Base-by-base conservation (phyloP, 495 filamentous ascomycete species). In the Endocarpon pusillum region DNA sequence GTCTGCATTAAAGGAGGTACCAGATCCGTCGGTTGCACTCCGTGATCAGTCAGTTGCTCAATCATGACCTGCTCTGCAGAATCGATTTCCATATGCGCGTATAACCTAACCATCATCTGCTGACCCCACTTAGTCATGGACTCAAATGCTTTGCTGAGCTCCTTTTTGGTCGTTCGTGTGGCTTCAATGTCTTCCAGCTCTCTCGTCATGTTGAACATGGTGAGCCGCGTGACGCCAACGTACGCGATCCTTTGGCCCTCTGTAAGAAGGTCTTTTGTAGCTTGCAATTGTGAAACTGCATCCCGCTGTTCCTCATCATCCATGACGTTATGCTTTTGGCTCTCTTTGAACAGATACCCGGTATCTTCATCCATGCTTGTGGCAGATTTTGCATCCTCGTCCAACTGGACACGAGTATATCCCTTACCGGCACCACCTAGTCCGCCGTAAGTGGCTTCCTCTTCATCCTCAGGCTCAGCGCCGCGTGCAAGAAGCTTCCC, bases 321-420 rank as follows among this genome's bases (percentile, higher is more conserved):
- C 33, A 61, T 61, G 26, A 71, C 61, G 29, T 67, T 66, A 7
- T 71, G 79, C 21, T 60, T 67, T 21, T 59, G 59, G 33, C 57
- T 50, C 8, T 69, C 70, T 49, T 81, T 86, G 57, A 99, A 97
- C 8, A 99, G 64, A 48, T 99, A 99, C 34, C 79, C 73, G 2
- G 91, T 96, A 48, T 96, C 87, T 33, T 99, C 89, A 48, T 99
- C 89, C 75, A 99, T 73, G 57, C 85, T 94, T 8, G 83, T 96
- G 28, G 78, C 76, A 24, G 85, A 94, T 50, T 89, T 71, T 1
- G 75, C 83, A 57, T 99, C 89, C 38, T 99, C 89, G 46, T 97
- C 89, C 20, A 93, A 61, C 42, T 91, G 72, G 12, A 99, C 82
- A 34, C 81, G 66, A 6, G 89, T 96, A 49, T 99, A 99, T 1